These are phyloP conservation scores for Onygenales sp. DNA, from an alignment of 2,329 filamentous ascomycete species.

Conservation along the genomic window DNA sequence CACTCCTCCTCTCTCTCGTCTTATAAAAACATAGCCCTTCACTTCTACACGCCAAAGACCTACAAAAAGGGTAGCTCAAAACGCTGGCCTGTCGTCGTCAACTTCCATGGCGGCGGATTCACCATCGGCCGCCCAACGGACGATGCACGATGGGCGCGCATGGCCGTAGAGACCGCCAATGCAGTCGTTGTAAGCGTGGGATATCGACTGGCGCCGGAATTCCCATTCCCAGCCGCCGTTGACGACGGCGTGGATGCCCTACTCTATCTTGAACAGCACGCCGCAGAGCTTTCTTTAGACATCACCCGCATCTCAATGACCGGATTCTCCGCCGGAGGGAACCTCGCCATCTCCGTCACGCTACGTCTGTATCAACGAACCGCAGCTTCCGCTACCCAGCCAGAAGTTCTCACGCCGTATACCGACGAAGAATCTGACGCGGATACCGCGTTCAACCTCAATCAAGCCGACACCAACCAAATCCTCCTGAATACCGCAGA, in stretches of 20 bases:
- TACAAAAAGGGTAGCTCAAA: conserved; percentile 26
- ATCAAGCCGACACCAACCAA: conserved; percentile 24
- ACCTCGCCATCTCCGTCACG: conserved; percentile 53
- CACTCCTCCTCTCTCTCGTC: conserved; percentile 34
- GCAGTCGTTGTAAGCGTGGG: conserved; percentile 53
- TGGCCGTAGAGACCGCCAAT: conserved; percentile 45
- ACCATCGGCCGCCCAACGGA: conserved; percentile 51
- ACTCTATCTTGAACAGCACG: conserved; percentile 48
- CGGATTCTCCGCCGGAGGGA: conserved; percentile 55
- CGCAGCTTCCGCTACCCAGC: conserved; percentile 7
- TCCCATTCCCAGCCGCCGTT: conserved; percentile 53
- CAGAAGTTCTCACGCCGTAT: conserved; percentile 4
- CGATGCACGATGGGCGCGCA: conserved; percentile 50
- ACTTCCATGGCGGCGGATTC: conserved; percentile 58
- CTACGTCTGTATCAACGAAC: conserved; percentile 38
- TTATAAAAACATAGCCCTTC: conserved; percentile 26
- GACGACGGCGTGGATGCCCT: conserved; percentile 56
- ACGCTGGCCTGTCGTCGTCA: conserved; percentile 49
- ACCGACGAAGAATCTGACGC: background rate
- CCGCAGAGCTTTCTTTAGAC: conserved; percentile 48
- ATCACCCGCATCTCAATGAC: conserved; percentile 47
- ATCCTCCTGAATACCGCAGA: conserved; percentile 24
- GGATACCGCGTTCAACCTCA: conserved; percentile 16
- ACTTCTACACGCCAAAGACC: conserved; percentile 50
- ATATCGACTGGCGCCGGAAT: conserved; percentile 52